Percentiles rank a stretch among this genome's conserved stretches.
Conservation (phyloP, 345 rosid species). For the Carallia pectinifolia region DNA sequence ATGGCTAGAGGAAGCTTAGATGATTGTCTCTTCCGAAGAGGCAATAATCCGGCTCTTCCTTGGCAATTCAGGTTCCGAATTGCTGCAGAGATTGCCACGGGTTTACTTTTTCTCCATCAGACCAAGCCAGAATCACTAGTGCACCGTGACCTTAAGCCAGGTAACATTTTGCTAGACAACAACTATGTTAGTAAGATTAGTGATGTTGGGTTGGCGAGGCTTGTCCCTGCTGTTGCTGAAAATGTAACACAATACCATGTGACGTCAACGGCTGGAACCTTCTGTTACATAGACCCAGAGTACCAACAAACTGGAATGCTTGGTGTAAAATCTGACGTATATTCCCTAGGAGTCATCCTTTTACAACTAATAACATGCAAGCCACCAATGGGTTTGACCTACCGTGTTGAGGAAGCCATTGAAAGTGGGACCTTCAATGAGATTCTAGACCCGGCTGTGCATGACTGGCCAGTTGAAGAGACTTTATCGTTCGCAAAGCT, state of each 20-base stretch:
- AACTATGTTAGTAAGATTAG: constrained; percentile 81
- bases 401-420: constrained; percentile 46
- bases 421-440: constrained; percentile 53
- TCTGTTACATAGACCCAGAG: constrained; percentile 94
- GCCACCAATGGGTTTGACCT: constrained; percentile 73
- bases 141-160: constrained; percentile 95
- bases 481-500: constrained; percentile 53
- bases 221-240: constrained; percentile 80
- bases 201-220: constrained; percentile 84
- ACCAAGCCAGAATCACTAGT: constrained; percentile 91
- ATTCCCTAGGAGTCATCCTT: constrained; percentile 80
- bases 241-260: constrained; percentile 65
- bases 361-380: constrained; percentile 75
- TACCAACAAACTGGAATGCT: constrained; percentile 96
- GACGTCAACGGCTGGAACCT: constrained; percentile 85
- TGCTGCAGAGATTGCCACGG: constrained; percentile 82
- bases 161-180: constrained; percentile 77
- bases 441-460: constrained; percentile 64
- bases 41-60: constrained; percentile 54
- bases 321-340: constrained; percentile 85
- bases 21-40: constrained; percentile 55
- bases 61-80: constrained; percentile 89
- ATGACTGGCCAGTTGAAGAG: constrained; percentile 80
- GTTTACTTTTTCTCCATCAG: constrained; percentile 88
- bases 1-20: constrained; percentile 93